These are phyloP conservation scores for Daldinia sp. DNA, from an alignment of 2,329 filamentous ascomycete species.

Conservation along the genomic window DNA sequence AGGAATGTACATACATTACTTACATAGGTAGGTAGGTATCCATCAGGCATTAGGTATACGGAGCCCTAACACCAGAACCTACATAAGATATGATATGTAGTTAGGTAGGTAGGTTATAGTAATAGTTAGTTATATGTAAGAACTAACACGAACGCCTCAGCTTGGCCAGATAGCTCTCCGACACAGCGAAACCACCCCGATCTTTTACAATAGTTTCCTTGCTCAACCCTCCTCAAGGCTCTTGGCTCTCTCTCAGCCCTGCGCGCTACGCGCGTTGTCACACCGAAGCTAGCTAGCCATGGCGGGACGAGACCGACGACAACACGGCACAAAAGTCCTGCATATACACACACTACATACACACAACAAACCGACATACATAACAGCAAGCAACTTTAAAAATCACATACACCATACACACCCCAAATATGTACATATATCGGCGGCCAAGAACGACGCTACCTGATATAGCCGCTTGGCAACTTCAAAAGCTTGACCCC, in stretches of 20 bases:
- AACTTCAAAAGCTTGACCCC: not conserved
- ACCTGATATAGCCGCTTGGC: constrained; percentile 1
- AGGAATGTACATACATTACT: not conserved
- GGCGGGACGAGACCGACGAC: not conserved
- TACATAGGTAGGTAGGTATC: not conserved
- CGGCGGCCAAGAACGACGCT: constrained; percentile 3
- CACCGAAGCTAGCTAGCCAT: constrained; percentile 15
- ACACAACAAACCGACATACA: not conserved
- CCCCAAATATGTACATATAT: not conserved
- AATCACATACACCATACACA: not conserved
- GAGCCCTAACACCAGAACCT: not conserved
- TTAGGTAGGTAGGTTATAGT: not conserved
- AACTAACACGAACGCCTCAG: not conserved
- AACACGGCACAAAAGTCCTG: not conserved
- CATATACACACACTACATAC: not conserved
- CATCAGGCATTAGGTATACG: constrained; percentile 4
- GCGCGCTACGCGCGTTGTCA: constrained; percentile 36
- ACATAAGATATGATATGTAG: not conserved
- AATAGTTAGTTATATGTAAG: not conserved
- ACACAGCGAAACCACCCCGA: not conserved
- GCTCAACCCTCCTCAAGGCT: constrained; percentile 26
- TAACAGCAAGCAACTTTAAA: not conserved
- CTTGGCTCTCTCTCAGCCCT: constrained; percentile 39
- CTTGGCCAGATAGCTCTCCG: not conserved
- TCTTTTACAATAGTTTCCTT: not conserved